Evolutionary conservation across 441 rosid genomes (phyloP).

Genomic region (Theobroma grandiflorum): DNA sequence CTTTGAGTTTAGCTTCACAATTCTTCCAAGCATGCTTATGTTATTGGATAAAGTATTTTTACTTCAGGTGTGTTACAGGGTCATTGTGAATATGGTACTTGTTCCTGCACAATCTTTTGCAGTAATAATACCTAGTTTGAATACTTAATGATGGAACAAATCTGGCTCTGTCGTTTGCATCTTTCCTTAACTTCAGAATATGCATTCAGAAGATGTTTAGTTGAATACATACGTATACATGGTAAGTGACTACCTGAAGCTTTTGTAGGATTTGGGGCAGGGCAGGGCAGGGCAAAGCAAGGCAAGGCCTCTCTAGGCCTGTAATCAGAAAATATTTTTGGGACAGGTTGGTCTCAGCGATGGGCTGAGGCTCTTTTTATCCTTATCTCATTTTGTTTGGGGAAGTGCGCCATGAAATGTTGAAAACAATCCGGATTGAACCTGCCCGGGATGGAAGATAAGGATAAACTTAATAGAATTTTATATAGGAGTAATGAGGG

Average conservation of each 20-base stretch:
- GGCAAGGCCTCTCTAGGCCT: neutral
- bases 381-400: neutral
- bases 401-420: neutral
- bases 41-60: neutral
- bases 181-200: neutral
- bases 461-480: neutral
- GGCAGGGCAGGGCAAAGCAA: no score
- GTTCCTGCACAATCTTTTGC: neutral
- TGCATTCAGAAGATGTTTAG: no score
- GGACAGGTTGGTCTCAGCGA: no score
- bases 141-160: neutral
- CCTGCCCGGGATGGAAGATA: neutral
- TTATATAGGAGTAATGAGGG: neutral
- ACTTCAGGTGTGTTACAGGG: neutral
- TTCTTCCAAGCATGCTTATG: neutral
- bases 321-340: neutral
- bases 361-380: no score
- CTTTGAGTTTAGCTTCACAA: constrained; percentile 3
- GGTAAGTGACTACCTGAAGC: neutral
- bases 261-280: neutral
- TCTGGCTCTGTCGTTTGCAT: neutral
- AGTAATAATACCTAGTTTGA: neutral
- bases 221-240: no score
- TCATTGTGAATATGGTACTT: neutral
- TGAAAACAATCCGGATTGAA: neutral